Base-by-base conservation (phyloP, 2,329 filamentous ascomycete genomes). In the Leptoxyphium fumago region DNA sequence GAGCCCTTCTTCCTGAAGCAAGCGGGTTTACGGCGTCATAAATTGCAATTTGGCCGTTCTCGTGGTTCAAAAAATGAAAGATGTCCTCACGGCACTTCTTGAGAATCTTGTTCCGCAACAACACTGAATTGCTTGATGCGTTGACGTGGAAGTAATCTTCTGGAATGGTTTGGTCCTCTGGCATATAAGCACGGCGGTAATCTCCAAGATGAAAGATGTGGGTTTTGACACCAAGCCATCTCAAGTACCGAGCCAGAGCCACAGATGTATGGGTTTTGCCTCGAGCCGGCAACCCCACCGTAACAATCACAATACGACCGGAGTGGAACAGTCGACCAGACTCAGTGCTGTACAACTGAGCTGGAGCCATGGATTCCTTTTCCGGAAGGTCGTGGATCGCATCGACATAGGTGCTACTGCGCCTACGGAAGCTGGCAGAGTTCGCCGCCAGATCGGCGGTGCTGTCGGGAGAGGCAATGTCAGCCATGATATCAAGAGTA, bases 231-330 rank as follows among this genome's bases (percentile, higher is more conserved):
- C 91, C 91, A 34, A 98, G 75, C 91, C 91, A 98, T 64, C 88
- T 79, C 39, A 98, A 72, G 67, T 98, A 98, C 39, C 91, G 81
- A 40, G 89, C 87, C 58, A 98, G 74, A 6, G 91, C 94, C 43
- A 98, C 91, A 46, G 88, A 95, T 43, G 94, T 93, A 58, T 98
- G 91, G 74, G 91, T 98, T 68, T 98, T 98, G 48, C 91, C 91
- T 57, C 91, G 80, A 34, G 91, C 91, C 38, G 91, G 91, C 28
- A 95, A 76, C 18, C 91, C 91, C 52, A 96, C 91, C 61, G 94
- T 95, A 51, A 91, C 89, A 55, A 98, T 96, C 40, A 89, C 89
- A 61, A 98, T 98, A 46, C 89, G 80, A 40, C 91, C 91, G 17
- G 91, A 95, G 64, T 98, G 91, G 62, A 98, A 98, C 28, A 98